Base-by-base conservation (phyloP, 768 basidiomycete genomes). In the Clitopilus hobsonii region DNA sequence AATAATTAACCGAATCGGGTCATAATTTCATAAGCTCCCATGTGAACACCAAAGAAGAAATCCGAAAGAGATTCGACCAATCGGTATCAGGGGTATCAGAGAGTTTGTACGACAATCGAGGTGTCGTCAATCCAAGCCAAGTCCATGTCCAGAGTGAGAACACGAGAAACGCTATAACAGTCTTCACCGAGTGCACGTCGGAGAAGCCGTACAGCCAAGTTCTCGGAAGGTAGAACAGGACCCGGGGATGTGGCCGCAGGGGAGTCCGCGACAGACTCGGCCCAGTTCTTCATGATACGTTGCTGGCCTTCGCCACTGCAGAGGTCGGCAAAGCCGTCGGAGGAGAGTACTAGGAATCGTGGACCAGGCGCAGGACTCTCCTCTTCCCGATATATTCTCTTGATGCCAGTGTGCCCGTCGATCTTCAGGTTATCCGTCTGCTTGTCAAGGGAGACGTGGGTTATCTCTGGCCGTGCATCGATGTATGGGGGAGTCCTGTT, bases 91-190 rank as follows among this genome's bases (percentile, higher is more conserved):
- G 29, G 49, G 30, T 51, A 38, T 77, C 65, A 85, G 29, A 85
- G 66, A 38, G 76, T 79, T 56, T 84, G 83, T 54, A 87, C 85
- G 54, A 87, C 74, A 55, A 88, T 79, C 7, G 84, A 74, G 7
- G 85, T 82, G 65, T 88, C 86, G 58, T 88, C 86, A 56, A 88
- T 74, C 85, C 86, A 88, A 16, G 81, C 77, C 38, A 70, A 71
- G 54, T 84, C 81, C 79, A 85, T 77, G 61, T 88, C 82, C 62
- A 86, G 66, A 28, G 83, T 86, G 69, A 87, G 65, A 54, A 80
- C 77, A 55, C 75, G 75, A 30, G 84, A 85, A 38, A 86, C 81
- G 30, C 71, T 68, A 56, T 69, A 73, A 24, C 70, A 57, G 56
- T 86, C 81, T 25, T 79, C 78, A 14, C 84, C 84, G 8, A 88